Percentiles rank a stretch among this genome's conserved stretches.
phyloP scores from a whole-genome alignment of 1,284 basidiomycete genomes.

The Albatrellus sp. region DNA sequence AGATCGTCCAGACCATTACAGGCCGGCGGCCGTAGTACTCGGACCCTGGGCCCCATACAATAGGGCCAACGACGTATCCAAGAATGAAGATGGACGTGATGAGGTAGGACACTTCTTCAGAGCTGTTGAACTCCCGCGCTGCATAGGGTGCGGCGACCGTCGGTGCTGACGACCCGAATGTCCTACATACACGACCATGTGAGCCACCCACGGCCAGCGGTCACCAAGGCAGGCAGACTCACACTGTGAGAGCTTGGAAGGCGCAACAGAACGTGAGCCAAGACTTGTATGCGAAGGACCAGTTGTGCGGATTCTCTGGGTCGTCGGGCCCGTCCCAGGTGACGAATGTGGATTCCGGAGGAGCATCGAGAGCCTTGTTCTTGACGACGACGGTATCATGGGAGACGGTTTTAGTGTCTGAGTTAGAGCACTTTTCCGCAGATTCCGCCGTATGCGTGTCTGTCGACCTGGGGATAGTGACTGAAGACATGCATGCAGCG shows the following conservation, averaged over 20 bases:
- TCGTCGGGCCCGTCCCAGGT: constrained; percentile 48
- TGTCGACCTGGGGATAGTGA: too few species aligned
- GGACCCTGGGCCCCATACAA: constrained; percentile 33
- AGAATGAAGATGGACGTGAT: constrained; percentile 25
- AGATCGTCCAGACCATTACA: constrained; percentile 37
- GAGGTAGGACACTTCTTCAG: constrained; percentile 40
- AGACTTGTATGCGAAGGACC: constrained; percentile 37
- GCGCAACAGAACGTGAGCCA: constrained; percentile 25
- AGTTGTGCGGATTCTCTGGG: constrained; percentile 51
- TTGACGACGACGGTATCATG: too few species aligned
- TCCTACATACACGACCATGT: constrained; percentile 12
- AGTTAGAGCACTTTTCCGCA: too few species aligned
- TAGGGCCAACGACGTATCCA: constrained; percentile 25
- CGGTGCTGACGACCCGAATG: constrained; percentile 22
- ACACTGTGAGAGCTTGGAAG: constrained; percentile 37
- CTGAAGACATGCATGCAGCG: too few species aligned
- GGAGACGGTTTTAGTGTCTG: too few species aligned
- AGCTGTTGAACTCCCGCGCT: neutral
- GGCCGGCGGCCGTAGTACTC: constrained; percentile 53
- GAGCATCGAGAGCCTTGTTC: too few species aligned
- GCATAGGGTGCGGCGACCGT: constrained; percentile 6
- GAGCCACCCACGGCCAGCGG: too few species aligned
- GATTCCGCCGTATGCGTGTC: too few species aligned
- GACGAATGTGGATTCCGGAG: constrained; percentile 17
- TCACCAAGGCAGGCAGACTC: constrained; percentile 11